Conservation (phyloP, 2,329 filamentous ascomycete species). For the Graphium sp. region DNA sequence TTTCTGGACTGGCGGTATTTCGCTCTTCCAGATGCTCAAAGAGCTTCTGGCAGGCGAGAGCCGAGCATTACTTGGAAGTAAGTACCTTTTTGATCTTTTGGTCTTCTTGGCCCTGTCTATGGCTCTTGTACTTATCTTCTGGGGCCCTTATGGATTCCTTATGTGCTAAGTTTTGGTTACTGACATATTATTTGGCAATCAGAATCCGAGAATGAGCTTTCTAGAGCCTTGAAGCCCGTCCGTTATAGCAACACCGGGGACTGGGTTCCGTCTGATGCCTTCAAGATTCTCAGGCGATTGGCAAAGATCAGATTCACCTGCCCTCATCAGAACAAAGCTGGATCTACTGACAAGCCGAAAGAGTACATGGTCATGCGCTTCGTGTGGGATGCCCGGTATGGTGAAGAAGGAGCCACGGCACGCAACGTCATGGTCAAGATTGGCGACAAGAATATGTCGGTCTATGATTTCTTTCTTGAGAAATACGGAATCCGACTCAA, state of each 20-base stretch:
- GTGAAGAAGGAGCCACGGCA: slow-evolving; percentile 26
- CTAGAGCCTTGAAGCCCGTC: too few relatives aligned
- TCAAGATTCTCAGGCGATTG: slow-evolving; percentile 36
- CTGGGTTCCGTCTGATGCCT: slow-evolving; percentile 27
- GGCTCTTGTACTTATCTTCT: too few relatives aligned
- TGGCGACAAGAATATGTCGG: slow-evolving; percentile 24
- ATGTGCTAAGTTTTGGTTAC: too few relatives aligned
- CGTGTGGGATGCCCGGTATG: slow-evolving; percentile 24
- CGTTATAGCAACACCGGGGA: slow-evolving; percentile 7
- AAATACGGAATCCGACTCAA: slow-evolving; percentile 34
- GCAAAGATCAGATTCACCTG: slow-evolving; percentile 38
- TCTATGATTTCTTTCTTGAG: slow-evolving; percentile 38
- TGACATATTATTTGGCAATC: too few relatives aligned
- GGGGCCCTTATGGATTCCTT: too few relatives aligned
- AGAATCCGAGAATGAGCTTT: too few relatives aligned
- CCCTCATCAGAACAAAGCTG: slow-evolving; percentile 20
- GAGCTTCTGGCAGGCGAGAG: too few relatives aligned
- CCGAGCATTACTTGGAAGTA: too few relatives aligned
- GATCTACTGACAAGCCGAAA: slow-evolving; percentile 22
- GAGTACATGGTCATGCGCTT: slow-evolving; percentile 35
- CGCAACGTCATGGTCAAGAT: slow-evolving; percentile 37
- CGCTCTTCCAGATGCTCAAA: slow-evolving; percentile 16
- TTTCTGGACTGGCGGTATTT: slow-evolving; percentile 49
- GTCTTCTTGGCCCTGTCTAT: too few relatives aligned
- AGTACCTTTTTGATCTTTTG: too few relatives aligned